phyloP scores from a whole-genome alignment of 805 yeast species.

The Metschnikowia amazonensis region DNA sequence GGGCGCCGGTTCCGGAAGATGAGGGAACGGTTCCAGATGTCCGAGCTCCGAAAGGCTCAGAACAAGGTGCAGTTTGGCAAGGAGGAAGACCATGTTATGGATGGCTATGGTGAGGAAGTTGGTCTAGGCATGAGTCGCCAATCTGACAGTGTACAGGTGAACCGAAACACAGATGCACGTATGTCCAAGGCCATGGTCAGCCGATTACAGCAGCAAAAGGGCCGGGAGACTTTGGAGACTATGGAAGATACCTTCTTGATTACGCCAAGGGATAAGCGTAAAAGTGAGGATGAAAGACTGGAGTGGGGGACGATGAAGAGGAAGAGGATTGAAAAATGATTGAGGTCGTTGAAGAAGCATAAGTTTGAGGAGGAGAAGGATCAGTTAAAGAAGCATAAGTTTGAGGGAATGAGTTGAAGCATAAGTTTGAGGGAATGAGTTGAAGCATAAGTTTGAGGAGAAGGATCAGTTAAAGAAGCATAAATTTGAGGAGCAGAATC shows the following conservation, averaged over 20 bases:
- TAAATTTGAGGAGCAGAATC: no score
- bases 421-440: no score
- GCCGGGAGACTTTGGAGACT: constrained; percentile 9
- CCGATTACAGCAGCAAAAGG: constrained; percentile 34
- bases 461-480: no score
- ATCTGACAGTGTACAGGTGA: constrained; percentile 31
- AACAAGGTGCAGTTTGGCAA: constrained; percentile 82
- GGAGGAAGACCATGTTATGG: constrained; percentile 57
- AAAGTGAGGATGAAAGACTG: background rate
- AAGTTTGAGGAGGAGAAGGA: background rate
- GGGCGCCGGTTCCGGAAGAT: constrained; percentile 77
- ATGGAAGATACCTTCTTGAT: constrained; percentile 11
- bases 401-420: no score
- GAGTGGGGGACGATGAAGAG: constrained; percentile 2
- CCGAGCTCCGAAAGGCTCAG: constrained; percentile 78
- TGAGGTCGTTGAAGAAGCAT: no score
- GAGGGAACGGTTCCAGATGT: constrained; percentile 75
- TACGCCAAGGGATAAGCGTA: constrained; percentile 8
- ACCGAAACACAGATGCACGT: constrained; percentile 50
- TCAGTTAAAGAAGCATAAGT: no score
- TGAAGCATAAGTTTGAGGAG: no score
- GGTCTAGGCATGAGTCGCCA: constrained; percentile 71
- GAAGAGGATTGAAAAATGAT: no score
- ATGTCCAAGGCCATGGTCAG: constrained; percentile 58
- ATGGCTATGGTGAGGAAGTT: constrained; percentile 72